Evolutionary conservation across 495 filamentous ascomycete genomes (phyloP).

Genomic region (Parmelia sp.): DNA sequence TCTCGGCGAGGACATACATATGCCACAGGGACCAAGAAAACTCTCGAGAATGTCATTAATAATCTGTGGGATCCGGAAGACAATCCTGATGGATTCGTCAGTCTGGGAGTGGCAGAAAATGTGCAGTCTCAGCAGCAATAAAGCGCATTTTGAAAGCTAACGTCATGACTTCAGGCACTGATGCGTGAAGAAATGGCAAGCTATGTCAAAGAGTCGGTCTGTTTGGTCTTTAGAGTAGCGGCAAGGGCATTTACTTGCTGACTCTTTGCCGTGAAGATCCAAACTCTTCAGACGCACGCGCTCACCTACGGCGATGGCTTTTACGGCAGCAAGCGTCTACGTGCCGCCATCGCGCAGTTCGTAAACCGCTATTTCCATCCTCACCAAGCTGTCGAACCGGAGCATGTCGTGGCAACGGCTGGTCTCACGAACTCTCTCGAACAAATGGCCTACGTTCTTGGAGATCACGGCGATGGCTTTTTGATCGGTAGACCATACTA

Average conservation of each 20-base stretch:
- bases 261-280: slow-evolving; percentile 22
- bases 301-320: slow-evolving; percentile 20
- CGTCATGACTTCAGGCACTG: slow-evolving; percentile 2
- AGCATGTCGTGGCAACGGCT: slow-evolving; percentile 2
- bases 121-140: neutral
- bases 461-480: slow-evolving; percentile 45
- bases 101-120: slow-evolving; percentile 22
- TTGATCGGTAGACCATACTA: slow-evolving; percentile 48
- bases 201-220: slow-evolving; percentile 10
- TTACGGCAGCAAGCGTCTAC: slow-evolving; percentile 32
- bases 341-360: slow-evolving; percentile 39
- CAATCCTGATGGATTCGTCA: slow-evolving; percentile 21
- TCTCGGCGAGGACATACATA: neutral
- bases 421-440: slow-evolving; percentile 35
- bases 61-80: slow-evolving; percentile 16
- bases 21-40: neutral
- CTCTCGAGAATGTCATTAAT: slow-evolving; percentile 12
- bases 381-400: slow-evolving; percentile 29
- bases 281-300: no score
- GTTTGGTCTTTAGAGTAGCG: slow-evolving; percentile 1
- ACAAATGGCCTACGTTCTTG: slow-evolving; percentile 44
- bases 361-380: slow-evolving; percentile 43
- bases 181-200: slow-evolving; percentile 22
- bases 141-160: neutral
- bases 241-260: neutral